phyloP scores from a whole-genome alignment of 495 filamentous ascomycete genomes.

The Aspergillus sclerotiicarbonarius region DNA sequence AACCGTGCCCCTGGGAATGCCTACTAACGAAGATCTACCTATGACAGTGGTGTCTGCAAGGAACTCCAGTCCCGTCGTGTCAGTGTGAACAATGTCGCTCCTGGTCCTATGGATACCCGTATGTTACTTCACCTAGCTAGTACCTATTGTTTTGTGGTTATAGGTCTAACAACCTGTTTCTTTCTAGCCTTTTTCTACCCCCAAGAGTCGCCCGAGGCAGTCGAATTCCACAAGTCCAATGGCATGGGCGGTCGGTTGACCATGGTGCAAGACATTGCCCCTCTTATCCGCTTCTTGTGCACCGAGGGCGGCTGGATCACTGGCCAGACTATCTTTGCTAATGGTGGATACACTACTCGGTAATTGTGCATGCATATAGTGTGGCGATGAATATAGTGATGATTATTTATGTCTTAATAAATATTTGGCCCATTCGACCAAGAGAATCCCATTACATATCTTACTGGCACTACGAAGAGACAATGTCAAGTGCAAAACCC shows the following conservation, averaged over 20 bases:
- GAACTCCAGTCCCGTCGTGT: constrained; percentile 35
- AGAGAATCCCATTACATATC: no score
- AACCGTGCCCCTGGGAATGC: neutral
- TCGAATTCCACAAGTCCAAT: constrained; percentile 32
- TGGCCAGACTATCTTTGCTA: constrained; percentile 43
- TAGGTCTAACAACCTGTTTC: neutral
- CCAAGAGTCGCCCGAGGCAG: constrained; percentile 33
- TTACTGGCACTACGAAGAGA: no score
- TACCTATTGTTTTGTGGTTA: neutral
- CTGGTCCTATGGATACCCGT: constrained; percentile 44
- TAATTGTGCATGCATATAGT: constrained; percentile 3
- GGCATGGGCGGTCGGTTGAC: constrained; percentile 35
- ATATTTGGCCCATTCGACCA: no score
- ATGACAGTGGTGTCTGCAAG: constrained; percentile 32
- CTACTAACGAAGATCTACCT: constrained; percentile 7
- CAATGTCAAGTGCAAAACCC: no score
- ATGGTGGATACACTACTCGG: constrained; percentile 40
- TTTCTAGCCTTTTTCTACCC: constrained; percentile 36
- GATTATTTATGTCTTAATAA: no score
- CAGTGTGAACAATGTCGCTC: constrained; percentile 38
- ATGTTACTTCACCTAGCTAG: constrained; percentile 15
- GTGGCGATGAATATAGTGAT: no score
- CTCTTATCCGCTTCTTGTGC: constrained; percentile 36
- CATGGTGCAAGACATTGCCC: constrained; percentile 34
- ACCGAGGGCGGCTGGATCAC: constrained; percentile 40